A percentile compares a stretch with the other conserved stretches of the same genome.
Conservation (phyloP, 768 basidiomycete genomes). For the Lentinula boryana region DNA sequence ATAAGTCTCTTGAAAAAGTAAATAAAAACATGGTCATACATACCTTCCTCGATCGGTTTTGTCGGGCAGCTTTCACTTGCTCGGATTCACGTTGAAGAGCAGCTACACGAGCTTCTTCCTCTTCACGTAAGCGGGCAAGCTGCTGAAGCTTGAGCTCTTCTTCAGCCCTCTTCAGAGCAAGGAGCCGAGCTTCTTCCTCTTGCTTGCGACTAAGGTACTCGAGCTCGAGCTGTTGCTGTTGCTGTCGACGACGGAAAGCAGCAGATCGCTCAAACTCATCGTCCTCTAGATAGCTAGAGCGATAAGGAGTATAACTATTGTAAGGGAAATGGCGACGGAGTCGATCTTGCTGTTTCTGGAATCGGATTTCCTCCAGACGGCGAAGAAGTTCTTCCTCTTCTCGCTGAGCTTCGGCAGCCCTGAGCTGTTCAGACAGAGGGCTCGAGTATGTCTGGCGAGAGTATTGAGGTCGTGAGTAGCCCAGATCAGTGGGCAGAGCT, state of each 20-base stretch:
- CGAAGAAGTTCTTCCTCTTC: slow-evolving; percentile 8
- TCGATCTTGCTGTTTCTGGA: slow-evolving; percentile 9
- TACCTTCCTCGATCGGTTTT: background rate
- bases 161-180: background rate
- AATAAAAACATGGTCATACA: background rate
- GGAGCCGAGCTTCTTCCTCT: background rate
- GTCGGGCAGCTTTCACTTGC: background rate
- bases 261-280: background rate
- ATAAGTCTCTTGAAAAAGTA: background rate
- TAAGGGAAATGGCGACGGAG: background rate
- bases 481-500: background rate
- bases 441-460: slow-evolving; percentile 30
- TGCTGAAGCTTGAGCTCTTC: slow-evolving; percentile 1
- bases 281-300: background rate
- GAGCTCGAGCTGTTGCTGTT: background rate
- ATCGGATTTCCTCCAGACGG: slow-evolving; percentile 15
- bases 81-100: background rate
- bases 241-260: background rate
- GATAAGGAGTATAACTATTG: background rate
- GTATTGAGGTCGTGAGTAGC: slow-evolving; percentile 9
- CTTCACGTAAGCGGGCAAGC: slow-evolving; percentile 1
- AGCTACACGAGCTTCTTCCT: slow-evolving; percentile 3
- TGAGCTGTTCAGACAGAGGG: slow-evolving; percentile 26
- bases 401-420: slow-evolving; percentile 23
- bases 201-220: background rate